A percentile compares a stretch with the other conserved stretches of the same genome.
Evolutionary conservation across 768 basidiomycete species (phyloP).

Genomic region (Mycena galericulata): DNA sequence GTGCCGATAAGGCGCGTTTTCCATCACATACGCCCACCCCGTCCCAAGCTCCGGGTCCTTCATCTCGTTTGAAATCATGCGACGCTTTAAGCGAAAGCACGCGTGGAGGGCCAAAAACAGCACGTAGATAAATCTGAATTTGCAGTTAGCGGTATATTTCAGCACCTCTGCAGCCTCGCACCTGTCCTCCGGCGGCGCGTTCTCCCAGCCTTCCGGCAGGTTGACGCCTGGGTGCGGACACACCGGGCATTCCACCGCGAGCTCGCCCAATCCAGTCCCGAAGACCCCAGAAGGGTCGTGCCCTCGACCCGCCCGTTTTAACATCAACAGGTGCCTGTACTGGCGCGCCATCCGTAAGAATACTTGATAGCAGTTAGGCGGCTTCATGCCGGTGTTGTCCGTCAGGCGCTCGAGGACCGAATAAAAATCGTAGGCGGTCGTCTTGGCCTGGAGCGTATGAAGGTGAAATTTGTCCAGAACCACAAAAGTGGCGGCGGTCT

Average conservation of each 20-base stretch:
- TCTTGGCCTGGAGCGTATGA: slow-evolving; percentile 1
- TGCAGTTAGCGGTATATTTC: too few species aligned
- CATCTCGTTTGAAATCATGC: neutral
- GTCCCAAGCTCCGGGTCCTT: slow-evolving; percentile 1
- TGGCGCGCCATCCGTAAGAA: slow-evolving; percentile 27
- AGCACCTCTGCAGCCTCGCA: slow-evolving; percentile 18
- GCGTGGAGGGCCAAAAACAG: slow-evolving; percentile 38
- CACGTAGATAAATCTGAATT: slow-evolving; percentile 40
- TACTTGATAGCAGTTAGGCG: too few species aligned
- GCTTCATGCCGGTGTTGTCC: too few species aligned
- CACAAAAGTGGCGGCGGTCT: neutral
- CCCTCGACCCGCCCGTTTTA: slow-evolving; percentile 41
- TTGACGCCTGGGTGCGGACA: slow-evolving; percentile 49
- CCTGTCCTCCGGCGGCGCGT: slow-evolving; percentile 24
- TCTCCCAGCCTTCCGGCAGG: slow-evolving; percentile 41
- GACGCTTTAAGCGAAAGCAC: slow-evolving; percentile 32
- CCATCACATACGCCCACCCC: too few species aligned
- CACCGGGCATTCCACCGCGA: too few species aligned
- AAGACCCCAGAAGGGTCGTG: slow-evolving; percentile 38
- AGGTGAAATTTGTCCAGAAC: neutral
- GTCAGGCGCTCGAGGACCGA: neutral
- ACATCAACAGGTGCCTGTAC: slow-evolving; percentile 41
- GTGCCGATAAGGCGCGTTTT: too few species aligned
- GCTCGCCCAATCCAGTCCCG: slow-evolving; percentile 40
- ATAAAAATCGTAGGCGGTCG: slow-evolving; percentile 19